Evolutionary conservation across 2,329 filamentous ascomycete species (phyloP), one percentile per base, ranked within the genome.

Genomic region (Rhynchosporium secalis): DNA sequence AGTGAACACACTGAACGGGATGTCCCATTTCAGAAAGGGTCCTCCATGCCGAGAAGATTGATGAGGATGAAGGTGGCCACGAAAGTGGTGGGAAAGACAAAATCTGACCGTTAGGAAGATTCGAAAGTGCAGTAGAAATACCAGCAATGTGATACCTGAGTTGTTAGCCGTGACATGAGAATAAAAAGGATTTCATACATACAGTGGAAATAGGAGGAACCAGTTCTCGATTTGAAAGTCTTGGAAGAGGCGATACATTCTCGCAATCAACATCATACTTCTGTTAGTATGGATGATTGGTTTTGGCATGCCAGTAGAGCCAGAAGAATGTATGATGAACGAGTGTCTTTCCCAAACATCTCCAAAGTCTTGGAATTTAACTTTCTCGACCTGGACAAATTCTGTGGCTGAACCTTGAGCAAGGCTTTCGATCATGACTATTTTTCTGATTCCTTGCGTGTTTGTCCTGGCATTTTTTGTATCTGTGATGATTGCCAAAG

Each of bases 191-290:
- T 1, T 33, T 47, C 33, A 26, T 26, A 26, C 69, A 62, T 61
- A 72, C 71, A 75, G 60, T 36, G 72, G 71, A 60, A 75, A 75
- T 10, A 73, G 65, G 28, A 74, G 71, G 65, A 73, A 74, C 71
- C 72, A 74, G 43, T 75, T 74, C 29, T 72, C 67, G 20, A 73
- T 60, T 29, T 68, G 62, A 48, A 73, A 72, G n/a, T 71, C 68
- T 46, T 70, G 72, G 56, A 73, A 73, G 13, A 74, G 62, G 36
- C 72, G 69, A 61, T 74, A 73, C 72, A 73, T 73, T 41, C 72
- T 65, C 38, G 72, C 71, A 64, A 74, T 74, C 13, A 72, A 68
- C 69, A 74, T 73, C 65, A 74, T 70, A 60, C 73, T 74, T 43
- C 72, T 62, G 60, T 73, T 73, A 9, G 71, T 72, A 61, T 73